Evolutionary conservation across 2,329 filamentous ascomycete species (phyloP).

Genomic region (Chrysoporthe austroafricana): DNA sequence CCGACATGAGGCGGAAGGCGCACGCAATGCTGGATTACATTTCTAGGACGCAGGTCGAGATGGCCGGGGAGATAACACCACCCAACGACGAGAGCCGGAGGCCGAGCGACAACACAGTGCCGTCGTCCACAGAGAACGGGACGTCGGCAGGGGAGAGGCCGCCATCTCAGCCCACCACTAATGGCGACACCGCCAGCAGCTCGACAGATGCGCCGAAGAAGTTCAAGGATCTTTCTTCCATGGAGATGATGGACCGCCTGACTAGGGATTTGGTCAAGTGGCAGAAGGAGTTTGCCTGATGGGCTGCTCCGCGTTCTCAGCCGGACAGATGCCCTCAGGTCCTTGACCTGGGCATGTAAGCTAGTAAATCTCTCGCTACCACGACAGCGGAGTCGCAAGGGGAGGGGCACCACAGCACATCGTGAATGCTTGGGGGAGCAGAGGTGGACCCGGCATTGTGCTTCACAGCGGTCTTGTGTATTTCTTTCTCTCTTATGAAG

Average conservation of each 20-base stretch:
- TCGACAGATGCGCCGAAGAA: conserved; percentile 44
- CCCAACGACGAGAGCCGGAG: conserved; percentile 43
- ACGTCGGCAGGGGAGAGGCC: conserved; percentile 29
- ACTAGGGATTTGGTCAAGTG: conserved; percentile 81
- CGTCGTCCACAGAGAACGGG: conserved; percentile 29
- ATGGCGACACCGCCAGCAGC: conserved; percentile 37
- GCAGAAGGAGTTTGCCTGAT: conserved; percentile 70
- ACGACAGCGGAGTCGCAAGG: background rate
- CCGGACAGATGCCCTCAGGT: background rate
- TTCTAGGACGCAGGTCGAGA: conserved; percentile 82
- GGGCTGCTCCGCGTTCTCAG: background rate
- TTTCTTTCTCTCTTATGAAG: background rate
- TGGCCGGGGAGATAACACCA: conserved; percentile 67
- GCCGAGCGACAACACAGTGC: conserved; percentile 38
- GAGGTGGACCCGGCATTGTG: background rate
- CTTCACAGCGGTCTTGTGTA: background rate
- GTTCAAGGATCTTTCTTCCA: conserved; percentile 76
- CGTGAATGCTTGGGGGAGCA: background rate
- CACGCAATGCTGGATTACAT: conserved; percentile 89
- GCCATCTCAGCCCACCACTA: conserved; percentile 31
- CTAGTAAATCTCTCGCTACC: background rate
- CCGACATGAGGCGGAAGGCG: conserved; percentile 84
- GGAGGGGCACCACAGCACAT: background rate
- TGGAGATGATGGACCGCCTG: conserved; percentile 90
- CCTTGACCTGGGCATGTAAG: background rate